These are phyloP conservation scores for Batrachochytrium dendrobatidis DNA, from an alignment of 371 early-diverging fungal species.

Conservation along the genomic window DNA sequence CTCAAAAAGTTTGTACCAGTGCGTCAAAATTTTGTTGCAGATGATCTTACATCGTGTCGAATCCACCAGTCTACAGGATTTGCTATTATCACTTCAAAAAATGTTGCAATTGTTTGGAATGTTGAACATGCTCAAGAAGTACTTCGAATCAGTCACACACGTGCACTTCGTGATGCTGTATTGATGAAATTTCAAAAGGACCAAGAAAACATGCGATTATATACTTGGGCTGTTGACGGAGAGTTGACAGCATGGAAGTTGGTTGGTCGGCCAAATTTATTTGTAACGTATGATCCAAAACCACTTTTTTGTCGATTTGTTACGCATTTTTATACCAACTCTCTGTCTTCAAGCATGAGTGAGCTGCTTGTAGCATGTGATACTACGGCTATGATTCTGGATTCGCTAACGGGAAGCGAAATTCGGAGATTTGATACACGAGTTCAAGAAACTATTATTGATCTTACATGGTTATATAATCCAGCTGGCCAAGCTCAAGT, in stretches of 20 bases:
- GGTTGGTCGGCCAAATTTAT: neutral
- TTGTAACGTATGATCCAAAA: neutral
- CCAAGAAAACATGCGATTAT: neutral
- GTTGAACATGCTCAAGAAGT: neutral
- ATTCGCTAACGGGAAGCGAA: conserved; percentile 5
- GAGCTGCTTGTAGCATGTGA: neutral
- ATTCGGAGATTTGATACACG: conserved; percentile 4
- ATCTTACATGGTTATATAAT: conserved; percentile 2
- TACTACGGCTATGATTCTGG: neutral
- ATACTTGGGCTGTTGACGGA: conserved; percentile 6
- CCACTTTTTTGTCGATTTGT: neutral
- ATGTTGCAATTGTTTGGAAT: conserved; percentile 2
- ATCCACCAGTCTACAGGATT: neutral
- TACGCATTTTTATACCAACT: neutral
- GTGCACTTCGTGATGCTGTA: conserved; percentile 1
- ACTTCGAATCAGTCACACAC: neutral
- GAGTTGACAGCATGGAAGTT: conserved; percentile 3
- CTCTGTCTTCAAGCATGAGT: neutral
- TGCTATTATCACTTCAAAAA: neutral
- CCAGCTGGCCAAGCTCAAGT: neutral
- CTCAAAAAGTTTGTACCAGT: neutral
- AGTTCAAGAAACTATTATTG: conserved; percentile 4
- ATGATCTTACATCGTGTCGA: conserved; percentile 2
- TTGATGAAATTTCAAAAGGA: neutral
- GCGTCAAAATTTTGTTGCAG: conserved; percentile 3